Evolutionary conservation across 805 yeast genomes (phyloP), one percentile per base, ranked within the genome.

Genomic region (Wickerhamomyces xylosicus): DNA sequence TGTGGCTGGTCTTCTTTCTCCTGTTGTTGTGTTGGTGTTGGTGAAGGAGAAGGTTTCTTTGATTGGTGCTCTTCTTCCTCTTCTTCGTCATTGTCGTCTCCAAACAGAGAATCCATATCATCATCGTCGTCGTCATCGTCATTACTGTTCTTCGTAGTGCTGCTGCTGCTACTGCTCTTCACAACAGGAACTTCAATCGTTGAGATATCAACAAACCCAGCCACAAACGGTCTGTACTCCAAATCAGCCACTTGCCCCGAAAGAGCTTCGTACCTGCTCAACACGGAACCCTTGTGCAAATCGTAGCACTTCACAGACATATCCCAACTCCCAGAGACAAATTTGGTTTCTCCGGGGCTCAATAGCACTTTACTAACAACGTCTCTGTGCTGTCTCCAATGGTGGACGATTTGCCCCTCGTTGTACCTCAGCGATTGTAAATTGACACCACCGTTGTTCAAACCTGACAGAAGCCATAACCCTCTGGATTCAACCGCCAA

Each of bases 311-410:
- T 57, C 1, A 90, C 70, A 17, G 72, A 65, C 58, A 75, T 81
- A 62, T 92, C 98, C 98, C 97, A 92, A 15, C 86, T 72, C 0
- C 95, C 97, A 37, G 92, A 79, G 16, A 90, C 48, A 36, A 87
- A 79, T 34, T 63, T 60, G 34, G 71, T 71, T 50, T 90, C 90
- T 7, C 61, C 61, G 27, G 67, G 62, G 53, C 78, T 83, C 40
- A 92, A 64, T 40, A 66, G 64, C 32, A 90, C 58, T 15, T 77
- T 79, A 16, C 94, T 81, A 0, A 92, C 85, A 0, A 95, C 75
- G 39, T 77, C 79, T 15, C 63, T 69, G 58, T 92, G 97, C 19
- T 68, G 64, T 37, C 68, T 67, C 54, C 92, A 79, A 57, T 84
- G 84, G 50, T 87, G 89, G 34, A 80, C 81, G 5, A 84, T 74